These are phyloP conservation scores for Nannochloropsis granulata DNA, from an alignment of 108 stramenopile genomes.

Conservation along the genomic window DNA sequence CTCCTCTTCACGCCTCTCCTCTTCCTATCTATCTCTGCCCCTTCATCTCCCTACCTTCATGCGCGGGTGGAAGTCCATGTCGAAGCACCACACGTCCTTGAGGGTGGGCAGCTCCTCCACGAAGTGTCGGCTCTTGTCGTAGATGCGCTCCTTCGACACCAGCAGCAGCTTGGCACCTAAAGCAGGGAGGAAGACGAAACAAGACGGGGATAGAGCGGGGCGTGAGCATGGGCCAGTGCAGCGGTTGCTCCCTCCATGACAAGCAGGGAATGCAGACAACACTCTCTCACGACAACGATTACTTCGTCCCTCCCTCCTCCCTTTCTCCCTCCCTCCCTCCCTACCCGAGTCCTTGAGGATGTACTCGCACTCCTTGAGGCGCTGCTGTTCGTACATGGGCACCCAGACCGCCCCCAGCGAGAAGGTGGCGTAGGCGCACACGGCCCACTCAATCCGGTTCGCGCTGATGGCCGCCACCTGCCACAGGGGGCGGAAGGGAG, in stretches of 20 bases:
- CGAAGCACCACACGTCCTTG: no score
- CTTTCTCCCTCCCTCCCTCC: no score
- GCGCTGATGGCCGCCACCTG: background rate
- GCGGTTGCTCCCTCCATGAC: no score
- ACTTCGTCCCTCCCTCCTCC: background rate
- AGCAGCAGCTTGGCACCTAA: background rate
- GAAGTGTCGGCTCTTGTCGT: no score
- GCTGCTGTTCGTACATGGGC: background rate
- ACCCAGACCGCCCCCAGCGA: background rate
- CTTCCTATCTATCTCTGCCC: background rate
- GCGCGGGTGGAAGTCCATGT: no score
- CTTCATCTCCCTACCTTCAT: no score
- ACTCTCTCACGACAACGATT: background rate
- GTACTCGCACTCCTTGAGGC: background rate
- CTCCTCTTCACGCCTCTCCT: background rate
- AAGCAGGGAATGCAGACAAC: background rate
- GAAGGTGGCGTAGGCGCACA: background rate
- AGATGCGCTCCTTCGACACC: no score
- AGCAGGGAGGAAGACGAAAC: background rate
- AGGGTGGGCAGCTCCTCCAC: no score
- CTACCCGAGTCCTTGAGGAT: background rate
- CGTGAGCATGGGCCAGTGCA: background rate
- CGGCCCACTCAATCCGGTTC: background rate
- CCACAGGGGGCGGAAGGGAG: background rate
- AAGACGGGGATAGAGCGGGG: background rate